phyloP scores from a whole-genome alignment of 352 stramenopile species.

The Phytophthora foliorum region DNA sequence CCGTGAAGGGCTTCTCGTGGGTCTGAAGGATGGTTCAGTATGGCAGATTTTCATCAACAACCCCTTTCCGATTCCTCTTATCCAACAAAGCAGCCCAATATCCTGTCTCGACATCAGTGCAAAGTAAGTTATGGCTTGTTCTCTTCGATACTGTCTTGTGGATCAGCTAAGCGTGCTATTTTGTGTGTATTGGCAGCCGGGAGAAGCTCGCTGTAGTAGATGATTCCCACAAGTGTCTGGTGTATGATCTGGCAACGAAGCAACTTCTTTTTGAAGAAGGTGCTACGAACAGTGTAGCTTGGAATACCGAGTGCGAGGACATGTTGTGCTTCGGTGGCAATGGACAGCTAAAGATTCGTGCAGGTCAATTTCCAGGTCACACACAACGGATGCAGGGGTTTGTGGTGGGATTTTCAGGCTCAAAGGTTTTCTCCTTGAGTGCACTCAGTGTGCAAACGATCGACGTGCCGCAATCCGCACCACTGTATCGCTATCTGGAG shows the following conservation, averaged over 20 bases:
- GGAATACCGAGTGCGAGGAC: conserved; percentile 95
- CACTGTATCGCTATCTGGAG: conserved; percentile 92
- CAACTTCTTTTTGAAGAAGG: conserved; percentile 91
- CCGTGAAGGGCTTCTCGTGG: conserved; percentile 92
- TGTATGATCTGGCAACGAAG: conserved; percentile 93
- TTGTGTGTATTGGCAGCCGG: conserved; percentile 44
- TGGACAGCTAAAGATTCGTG: conserved; percentile 92
- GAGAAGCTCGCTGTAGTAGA: conserved; percentile 94
- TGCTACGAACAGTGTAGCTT: conserved; percentile 91
- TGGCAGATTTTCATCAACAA: conserved; percentile 97
- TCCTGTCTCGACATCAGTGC: conserved; percentile 91
- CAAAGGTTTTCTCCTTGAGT: conserved; percentile 94
- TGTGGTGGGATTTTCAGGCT: conserved; percentile 93
- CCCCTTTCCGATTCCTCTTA: conserved; percentile 94
- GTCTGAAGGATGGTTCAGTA: conserved; percentile 92
- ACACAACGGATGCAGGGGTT: conserved; percentile 93
- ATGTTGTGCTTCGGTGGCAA: conserved; percentile 95
- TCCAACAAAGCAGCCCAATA: conserved; percentile 88
- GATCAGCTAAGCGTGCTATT: conserved; percentile 3
- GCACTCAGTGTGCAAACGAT: conserved; percentile 89
- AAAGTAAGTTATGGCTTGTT: conserved; percentile 56
- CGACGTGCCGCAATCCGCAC: conserved; percentile 92
- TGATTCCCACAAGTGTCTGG: conserved; percentile 87
- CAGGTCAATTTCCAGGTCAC: conserved; percentile 90
- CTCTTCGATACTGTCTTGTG: neutral